Evolutionary conservation across 148 eudicot genomes (phyloP).

Genomic region (Chenopodium berlandieri): DNA sequence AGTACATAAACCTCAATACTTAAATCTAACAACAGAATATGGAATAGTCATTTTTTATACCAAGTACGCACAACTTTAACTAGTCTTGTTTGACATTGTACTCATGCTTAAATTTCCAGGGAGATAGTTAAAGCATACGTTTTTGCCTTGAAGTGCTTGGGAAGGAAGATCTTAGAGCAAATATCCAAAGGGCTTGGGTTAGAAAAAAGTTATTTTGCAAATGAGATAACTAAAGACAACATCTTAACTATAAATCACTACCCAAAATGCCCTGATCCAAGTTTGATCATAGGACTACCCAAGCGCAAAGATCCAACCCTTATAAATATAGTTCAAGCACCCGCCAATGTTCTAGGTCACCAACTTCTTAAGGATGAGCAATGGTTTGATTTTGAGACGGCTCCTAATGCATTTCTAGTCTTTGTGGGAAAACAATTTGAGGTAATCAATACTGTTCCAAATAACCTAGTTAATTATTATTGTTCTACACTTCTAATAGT

Average conservation of each 20-base stretch:
- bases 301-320: constrained; percentile 32
- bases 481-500: too few species aligned
- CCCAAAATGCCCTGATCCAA: constrained; percentile 34
- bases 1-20: too few species aligned
- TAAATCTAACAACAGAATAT: too few species aligned
- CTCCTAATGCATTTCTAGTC: constrained; percentile 37
- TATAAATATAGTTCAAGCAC: constrained; percentile 26
- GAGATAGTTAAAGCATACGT: constrained; percentile 25
- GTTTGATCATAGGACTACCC: constrained; percentile 27
- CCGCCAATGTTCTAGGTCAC: constrained; percentile 32
- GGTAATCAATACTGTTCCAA: constrained; percentile 12
- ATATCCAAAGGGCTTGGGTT: constrained; percentile 35
- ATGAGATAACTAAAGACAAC: constrained; percentile 13
- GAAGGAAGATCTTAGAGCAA: constrained; percentile 22
- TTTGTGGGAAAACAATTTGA: constrained; percentile 39
- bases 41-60: too few species aligned
- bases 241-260: constrained; percentile 30
- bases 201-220: constrained; percentile 22
- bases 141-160: constrained; percentile 8
- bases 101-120: constrained; percentile 9
- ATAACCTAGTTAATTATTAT: too few species aligned
- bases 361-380: constrained; percentile 33
- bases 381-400: constrained; percentile 35
- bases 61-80: too few species aligned
- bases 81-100: too few species aligned